These are phyloP conservation scores for Trichocladium antarcticum DNA, from an alignment of 495 filamentous ascomycete species.

Conservation along the genomic window DNA sequence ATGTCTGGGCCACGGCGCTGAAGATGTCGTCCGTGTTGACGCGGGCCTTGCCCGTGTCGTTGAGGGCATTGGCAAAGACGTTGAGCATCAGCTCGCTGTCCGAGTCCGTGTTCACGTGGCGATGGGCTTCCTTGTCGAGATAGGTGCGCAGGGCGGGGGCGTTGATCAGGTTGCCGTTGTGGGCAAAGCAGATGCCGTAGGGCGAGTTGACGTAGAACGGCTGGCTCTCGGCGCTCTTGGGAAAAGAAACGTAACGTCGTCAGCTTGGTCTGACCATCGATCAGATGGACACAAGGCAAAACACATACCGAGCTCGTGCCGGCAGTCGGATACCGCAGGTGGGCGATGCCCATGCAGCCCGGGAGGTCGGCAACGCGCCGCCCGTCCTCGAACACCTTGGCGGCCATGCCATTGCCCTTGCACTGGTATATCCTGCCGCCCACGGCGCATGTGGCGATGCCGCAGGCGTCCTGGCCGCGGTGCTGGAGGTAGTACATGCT, in stretches of 20 bases:
- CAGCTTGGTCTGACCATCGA: background rate
- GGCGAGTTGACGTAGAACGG: conserved; percentile 93
- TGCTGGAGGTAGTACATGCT: conserved; percentile 76
- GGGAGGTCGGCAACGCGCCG: conserved; percentile 66
- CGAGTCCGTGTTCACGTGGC: conserved; percentile 94
- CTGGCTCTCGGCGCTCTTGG: conserved; percentile 57
- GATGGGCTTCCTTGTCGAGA: conserved; percentile 78
- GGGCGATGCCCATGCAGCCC: conserved; percentile 81
- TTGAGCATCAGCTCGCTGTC: conserved; percentile 95
- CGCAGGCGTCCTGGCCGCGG: conserved; percentile 84
- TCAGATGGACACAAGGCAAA: background rate
- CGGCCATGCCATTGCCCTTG: conserved; percentile 87
- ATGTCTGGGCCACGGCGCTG: conserved; percentile 61
- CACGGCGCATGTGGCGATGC: conserved; percentile 65
- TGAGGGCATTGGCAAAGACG: conserved; percentile 85
- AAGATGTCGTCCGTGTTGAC: conserved; percentile 90
- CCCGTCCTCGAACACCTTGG: conserved; percentile 72
- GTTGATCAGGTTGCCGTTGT: conserved; percentile 93
- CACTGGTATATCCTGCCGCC: conserved; percentile 79
- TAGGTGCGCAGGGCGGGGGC: conserved; percentile 65
- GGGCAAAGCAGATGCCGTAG: conserved; percentile 53
- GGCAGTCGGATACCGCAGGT: conserved; percentile 85
- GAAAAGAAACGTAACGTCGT: background rate
- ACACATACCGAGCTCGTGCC: conserved; percentile 56
- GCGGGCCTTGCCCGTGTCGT: conserved; percentile 91